Percentiles rank a stretch among this genome's conserved stretches.
phyloP scores from a whole-genome alignment of 106 monocot genomes.

The Platanthera guangdongensis region DNA sequence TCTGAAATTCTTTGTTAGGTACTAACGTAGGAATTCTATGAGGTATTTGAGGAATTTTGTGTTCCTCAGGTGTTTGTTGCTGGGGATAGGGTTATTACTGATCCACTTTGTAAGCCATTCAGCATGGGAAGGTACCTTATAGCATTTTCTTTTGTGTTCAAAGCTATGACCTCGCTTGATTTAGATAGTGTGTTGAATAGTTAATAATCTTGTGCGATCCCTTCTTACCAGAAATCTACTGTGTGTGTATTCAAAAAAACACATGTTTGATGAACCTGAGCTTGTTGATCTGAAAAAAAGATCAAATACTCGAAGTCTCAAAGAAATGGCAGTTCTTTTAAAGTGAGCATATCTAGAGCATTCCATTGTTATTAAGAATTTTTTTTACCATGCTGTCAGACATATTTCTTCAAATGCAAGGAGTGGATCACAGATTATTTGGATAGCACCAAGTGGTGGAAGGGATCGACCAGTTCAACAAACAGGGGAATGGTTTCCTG shows the following conservation, averaged over 20 bases:
- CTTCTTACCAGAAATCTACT: conserved; percentile 67
- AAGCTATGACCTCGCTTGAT: background rate
- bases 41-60: conserved; percentile 14
- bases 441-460: conserved; percentile 99
- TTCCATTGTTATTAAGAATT: background rate
- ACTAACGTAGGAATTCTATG: conserved; percentile 6
- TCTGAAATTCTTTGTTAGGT: conserved; percentile 10
- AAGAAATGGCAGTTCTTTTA: conserved; percentile 78
- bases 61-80: conserved; percentile 47
- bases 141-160: conserved; percentile 7
- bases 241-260: conserved; percentile 95
- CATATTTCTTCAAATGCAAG: conserved; percentile 22
- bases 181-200: background rate
- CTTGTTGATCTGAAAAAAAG: conserved; percentile 72
- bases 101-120: conserved; percentile 79
- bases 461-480: conserved; percentile 75
- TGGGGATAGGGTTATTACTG: conserved; percentile 66
- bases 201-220: conserved; percentile 1
- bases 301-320: conserved; percentile 79
- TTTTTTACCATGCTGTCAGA: background rate
- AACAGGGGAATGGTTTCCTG: conserved; percentile 80
- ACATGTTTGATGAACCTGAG: conserved; percentile 86
- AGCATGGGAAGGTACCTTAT: conserved; percentile 66
- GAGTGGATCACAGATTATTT: conserved; percentile 79
- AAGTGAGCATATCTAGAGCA: conserved; percentile 24